A percentile compares a stretch with the other conserved stretches of the same genome.
These are phyloP conservation scores for Capillidium heterosporum DNA, from an alignment of 371 early-diverging fungal species.

Conservation along the genomic window DNA sequence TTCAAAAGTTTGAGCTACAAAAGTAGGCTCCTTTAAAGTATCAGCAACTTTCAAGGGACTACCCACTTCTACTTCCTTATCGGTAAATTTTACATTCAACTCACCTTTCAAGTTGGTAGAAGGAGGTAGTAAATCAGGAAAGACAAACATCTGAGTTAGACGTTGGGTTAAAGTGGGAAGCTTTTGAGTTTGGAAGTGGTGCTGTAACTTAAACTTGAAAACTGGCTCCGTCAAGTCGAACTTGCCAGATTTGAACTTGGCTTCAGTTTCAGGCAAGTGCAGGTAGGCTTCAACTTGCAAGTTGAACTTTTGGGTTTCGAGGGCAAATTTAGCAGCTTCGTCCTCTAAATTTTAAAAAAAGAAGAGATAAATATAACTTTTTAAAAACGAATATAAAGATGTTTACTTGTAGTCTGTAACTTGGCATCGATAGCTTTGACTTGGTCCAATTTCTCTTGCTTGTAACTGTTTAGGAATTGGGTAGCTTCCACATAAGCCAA, in stretches of 20 bases:
- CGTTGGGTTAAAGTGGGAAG: conserved; percentile 18
- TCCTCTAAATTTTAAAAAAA: conserved; percentile 1
- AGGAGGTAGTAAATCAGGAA: conserved; percentile 50
- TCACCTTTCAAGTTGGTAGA: conserved; percentile 25
- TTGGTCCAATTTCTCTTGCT: not conserved
- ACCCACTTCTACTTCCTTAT: conserved; percentile 21
- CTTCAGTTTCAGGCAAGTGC: not conserved
- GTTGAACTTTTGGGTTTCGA: too few species aligned
- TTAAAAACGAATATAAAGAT: not conserved
- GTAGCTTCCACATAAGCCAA: not conserved
- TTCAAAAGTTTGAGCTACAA: conserved; percentile 43
- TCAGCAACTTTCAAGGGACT: conserved; percentile 8
- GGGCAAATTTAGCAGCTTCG: too few species aligned
- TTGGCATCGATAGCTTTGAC: not conserved
- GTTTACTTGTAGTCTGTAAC: not conserved
- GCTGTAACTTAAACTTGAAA: not conserved
- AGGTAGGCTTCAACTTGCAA: not conserved
- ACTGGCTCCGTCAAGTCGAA: not conserved
- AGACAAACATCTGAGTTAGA: conserved; percentile 55
- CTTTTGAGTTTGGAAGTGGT: not conserved
- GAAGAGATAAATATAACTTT: not conserved
- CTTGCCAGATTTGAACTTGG: not conserved
- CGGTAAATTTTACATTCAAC: conserved; percentile 21
- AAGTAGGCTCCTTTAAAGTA: conserved; percentile 32
- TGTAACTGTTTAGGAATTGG: not conserved